Percentiles rank a stretch among this genome's conserved stretches.
These are phyloP conservation scores for Coemansia sp. DNA, from an alignment of 192 early-diverging fungal species.

Conservation along the genomic window DNA sequence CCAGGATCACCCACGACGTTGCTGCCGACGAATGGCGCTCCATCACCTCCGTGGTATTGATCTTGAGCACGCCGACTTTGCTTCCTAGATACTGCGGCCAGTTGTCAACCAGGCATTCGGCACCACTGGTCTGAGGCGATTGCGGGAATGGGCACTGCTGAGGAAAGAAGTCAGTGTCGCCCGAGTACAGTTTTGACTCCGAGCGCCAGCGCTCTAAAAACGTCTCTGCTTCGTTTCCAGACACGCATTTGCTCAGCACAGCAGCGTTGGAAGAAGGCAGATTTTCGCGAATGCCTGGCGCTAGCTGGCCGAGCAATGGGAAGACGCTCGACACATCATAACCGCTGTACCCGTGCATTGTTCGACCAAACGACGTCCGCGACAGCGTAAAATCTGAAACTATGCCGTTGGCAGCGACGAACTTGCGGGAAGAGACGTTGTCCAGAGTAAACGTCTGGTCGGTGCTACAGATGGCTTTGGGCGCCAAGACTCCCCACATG, in stretches of 20 bases:
- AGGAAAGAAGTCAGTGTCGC: constrained; percentile 18
- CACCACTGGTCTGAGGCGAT: constrained; percentile 43
- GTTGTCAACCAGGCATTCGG: constrained; percentile 20
- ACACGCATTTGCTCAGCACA: constrained; percentile 31
- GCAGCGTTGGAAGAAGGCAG: constrained; percentile 7
- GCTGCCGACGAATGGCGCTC: constrained; percentile 24
- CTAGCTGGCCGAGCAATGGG: constrained; percentile 38
- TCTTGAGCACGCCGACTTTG: constrained; percentile 43
- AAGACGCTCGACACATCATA: constrained; percentile 48
- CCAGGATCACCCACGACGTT: constrained; percentile 42
- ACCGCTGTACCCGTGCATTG: constrained; percentile 46
- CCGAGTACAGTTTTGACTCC: constrained; percentile 26
- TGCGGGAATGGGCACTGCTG: constrained; percentile 48
- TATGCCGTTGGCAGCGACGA: constrained; percentile 50
- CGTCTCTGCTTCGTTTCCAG: constrained; percentile 8
- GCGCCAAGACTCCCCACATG: constrained; percentile 52
- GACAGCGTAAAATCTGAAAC: constrained; percentile 49
- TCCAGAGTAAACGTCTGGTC: constrained; percentile 44
- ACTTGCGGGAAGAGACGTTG: constrained; percentile 25
- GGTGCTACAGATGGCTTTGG: constrained; percentile 50
- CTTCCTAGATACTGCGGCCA: constrained; percentile 32
- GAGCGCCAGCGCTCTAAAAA: constrained; percentile 37
- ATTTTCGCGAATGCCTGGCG: constrained; percentile 12
- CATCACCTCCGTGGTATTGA: constrained; percentile 26
- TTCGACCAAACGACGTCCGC: constrained; percentile 25